These are phyloP conservation scores for Chrysoporthe austroafricana DNA, from an alignment of 2,329 filamentous ascomycete species.

Conservation along the genomic window DNA sequence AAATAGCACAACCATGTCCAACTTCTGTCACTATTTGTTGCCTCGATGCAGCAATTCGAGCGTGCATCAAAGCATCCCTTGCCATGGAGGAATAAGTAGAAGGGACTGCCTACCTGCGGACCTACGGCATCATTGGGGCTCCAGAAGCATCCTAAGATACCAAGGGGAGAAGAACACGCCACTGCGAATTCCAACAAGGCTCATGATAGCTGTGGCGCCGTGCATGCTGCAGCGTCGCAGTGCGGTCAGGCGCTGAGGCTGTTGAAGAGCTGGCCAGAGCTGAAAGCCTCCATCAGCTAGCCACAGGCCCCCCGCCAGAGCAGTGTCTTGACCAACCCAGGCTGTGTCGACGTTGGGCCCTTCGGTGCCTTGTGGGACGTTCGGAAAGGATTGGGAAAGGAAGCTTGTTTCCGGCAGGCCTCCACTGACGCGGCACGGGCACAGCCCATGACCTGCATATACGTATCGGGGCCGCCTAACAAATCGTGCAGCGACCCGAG, in stretches of 20 bases:
- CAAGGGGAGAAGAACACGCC: not conserved
- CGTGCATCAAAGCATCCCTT: not conserved
- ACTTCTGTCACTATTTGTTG: not conserved
- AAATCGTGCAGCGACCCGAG: slow-evolving; percentile 14
- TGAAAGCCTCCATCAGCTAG: slow-evolving; percentile 9
- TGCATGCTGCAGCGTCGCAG: not conserved
- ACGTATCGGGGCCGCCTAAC: not conserved
- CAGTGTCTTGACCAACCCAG: not conserved
- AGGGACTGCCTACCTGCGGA: not conserved
- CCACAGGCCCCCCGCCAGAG: not conserved
- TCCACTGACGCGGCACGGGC: slow-evolving; percentile 17
- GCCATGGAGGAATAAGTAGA: not conserved
- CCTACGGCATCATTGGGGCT: not conserved
- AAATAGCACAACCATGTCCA: not conserved
- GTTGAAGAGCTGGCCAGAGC: slow-evolving; percentile 11
- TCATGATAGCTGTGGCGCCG: not conserved
- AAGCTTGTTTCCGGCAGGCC: slow-evolving; percentile 11
- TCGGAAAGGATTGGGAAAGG: slow-evolving; percentile 17
- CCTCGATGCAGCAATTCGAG: not conserved
- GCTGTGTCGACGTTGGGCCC: not conserved
- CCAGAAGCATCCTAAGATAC: not conserved
- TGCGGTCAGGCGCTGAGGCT: slow-evolving; percentile 17
- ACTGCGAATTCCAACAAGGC: not conserved
- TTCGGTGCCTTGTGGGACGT: not conserved
- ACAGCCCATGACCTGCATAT: slow-evolving; percentile 21